A percentile compares a stretch with the other conserved stretches of the same genome.
Conservation (phyloP, 495 filamentous ascomycete genomes). For the Jackrogersella minutella region DNA sequence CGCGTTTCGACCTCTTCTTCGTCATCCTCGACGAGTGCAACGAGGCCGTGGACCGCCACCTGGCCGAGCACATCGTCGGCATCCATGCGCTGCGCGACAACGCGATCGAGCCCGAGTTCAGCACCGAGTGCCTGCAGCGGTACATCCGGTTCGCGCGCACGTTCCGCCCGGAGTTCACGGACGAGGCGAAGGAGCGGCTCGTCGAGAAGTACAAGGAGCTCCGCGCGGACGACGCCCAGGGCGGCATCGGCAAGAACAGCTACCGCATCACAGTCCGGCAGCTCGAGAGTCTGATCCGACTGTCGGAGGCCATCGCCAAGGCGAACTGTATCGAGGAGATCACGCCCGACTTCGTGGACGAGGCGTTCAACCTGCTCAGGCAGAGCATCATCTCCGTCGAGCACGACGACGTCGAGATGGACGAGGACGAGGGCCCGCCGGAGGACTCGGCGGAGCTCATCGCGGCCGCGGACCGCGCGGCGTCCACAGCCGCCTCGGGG, state of each 20-base stretch:
- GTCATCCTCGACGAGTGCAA: slow-evolving; percentile 98
- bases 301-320: slow-evolving; percentile 96
- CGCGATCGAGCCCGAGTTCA: slow-evolving; percentile 90
- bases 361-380: slow-evolving; percentile 86
- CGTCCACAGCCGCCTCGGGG: slow-evolving; percentile 13
- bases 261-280: slow-evolving; percentile 98
- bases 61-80: slow-evolving; percentile 93
- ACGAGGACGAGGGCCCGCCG: slow-evolving; percentile 70
- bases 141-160: slow-evolving; percentile 97
- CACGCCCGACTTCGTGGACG: slow-evolving; percentile 80
- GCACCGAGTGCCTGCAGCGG: slow-evolving; percentile 94
- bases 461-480: slow-evolving; percentile 56
- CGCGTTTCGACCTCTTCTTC: slow-evolving; percentile 98
- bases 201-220: slow-evolving; percentile 97
- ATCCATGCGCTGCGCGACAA: slow-evolving; percentile 92
- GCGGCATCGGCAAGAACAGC: slow-evolving; percentile 87
- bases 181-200: slow-evolving; percentile 82
- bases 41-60: slow-evolving; percentile 84
- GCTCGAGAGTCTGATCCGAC: slow-evolving; percentile 91
- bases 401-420: slow-evolving; percentile 96
- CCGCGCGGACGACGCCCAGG: slow-evolving; percentile 90
- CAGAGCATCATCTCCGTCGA: slow-evolving; percentile 98
- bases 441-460: slow-evolving; percentile 49
- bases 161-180: slow-evolving; percentile 91
- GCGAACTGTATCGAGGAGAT: slow-evolving; percentile 96